Evolutionary conservation across 2,329 filamentous ascomycete genomes (phyloP), one percentile per base, ranked within the genome.

Genomic region (Penicillium thymicola): DNA sequence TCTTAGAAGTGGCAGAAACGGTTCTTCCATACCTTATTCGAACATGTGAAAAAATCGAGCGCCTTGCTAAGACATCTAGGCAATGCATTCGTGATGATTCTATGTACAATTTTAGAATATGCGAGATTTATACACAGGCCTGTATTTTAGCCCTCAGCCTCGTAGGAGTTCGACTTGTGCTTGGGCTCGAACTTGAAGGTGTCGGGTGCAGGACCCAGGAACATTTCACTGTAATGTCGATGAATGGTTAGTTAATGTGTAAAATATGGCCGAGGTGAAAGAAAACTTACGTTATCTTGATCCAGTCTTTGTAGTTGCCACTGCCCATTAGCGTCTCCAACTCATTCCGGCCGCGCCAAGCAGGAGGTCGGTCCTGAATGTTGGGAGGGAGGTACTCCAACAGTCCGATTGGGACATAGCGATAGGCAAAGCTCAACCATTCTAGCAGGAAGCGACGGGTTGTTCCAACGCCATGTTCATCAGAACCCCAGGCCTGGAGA

Each of bases 151-250:
- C 70, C 88, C 74, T 92, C 90, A 47, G 89, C 86, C 52, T 68
- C 89, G 70, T 96, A 96, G 51, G 87, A 85, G 71, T 96, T 95
- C 45, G 90, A 94, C 80, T 96, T 97, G 80, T 99, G 94, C 81
- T 99, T 99, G 3, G 94, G 94, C 77, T 93, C 86, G 77, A 97
- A 99, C 64, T 89, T 87, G 82, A 97, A 99, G 67, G 90, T 88
- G 38, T 89, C 86, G 65, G 96, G 90, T 7, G 91, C 89, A 44
- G 91, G 91, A 8, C 94, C 94, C 18, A 99, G 82, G 79, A 95
- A 99, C 92, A 99, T 97, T 73, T 99, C 94, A 73, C 93, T 96
- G 58, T 50, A 51, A 38, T 34, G 18, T 21, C 16, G 23, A 44
- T 18, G 5, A 5, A 36, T 36, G 6, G 48, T 59, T 43, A 62